A percentile compares a stretch with the other conserved stretches of the same genome.
These are phyloP conservation scores for Colletotrichum tamarilloi DNA, from an alignment of 2,329 filamentous ascomycete genomes.

Conservation along the genomic window DNA sequence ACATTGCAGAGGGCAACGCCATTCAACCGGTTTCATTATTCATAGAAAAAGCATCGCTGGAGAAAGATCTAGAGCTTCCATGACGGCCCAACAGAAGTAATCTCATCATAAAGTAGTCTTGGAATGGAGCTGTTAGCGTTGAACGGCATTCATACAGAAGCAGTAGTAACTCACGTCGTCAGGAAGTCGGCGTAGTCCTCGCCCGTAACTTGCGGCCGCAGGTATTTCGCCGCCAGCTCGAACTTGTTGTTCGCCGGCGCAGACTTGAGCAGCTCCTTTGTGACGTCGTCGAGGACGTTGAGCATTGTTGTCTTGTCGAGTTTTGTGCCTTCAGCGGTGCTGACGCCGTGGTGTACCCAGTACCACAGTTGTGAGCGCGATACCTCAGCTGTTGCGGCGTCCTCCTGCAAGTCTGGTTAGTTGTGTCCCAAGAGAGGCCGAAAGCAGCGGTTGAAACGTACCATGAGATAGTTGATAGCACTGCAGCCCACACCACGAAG, in stretches of 20 bases:
- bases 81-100: background rate
- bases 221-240: slow-evolving; percentile 25
- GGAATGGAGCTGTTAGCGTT: background rate
- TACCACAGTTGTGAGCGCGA: slow-evolving; percentile 89
- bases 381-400: slow-evolving; percentile 90
- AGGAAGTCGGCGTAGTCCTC: slow-evolving; percentile 32
- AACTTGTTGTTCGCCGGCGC: slow-evolving; percentile 36
- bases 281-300: slow-evolving; percentile 74
- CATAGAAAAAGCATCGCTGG: background rate
- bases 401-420: slow-evolving; percentile 61
- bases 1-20: background rate
- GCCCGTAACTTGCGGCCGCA: slow-evolving; percentile 28
- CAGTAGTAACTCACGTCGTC: slow-evolving; percentile 23
- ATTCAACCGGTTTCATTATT: background rate
- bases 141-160: background rate
- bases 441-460: slow-evolving; percentile 20
- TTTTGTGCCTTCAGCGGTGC: slow-evolving; percentile 82
- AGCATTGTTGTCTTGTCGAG: slow-evolving; percentile 87
- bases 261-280: slow-evolving; percentile 17
- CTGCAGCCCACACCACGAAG: slow-evolving; percentile 89
- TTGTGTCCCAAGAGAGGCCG: background rate
- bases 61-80: background rate
- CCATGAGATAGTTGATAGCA: slow-evolving; percentile 90
- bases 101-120: slow-evolving; percentile 6
- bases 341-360: slow-evolving; percentile 76